Percentiles rank a stretch among this genome's conserved stretches.
phyloP scores from a whole-genome alignment of 371 early-diverging fungal genomes.

The Rhizopus delemar region DNA sequence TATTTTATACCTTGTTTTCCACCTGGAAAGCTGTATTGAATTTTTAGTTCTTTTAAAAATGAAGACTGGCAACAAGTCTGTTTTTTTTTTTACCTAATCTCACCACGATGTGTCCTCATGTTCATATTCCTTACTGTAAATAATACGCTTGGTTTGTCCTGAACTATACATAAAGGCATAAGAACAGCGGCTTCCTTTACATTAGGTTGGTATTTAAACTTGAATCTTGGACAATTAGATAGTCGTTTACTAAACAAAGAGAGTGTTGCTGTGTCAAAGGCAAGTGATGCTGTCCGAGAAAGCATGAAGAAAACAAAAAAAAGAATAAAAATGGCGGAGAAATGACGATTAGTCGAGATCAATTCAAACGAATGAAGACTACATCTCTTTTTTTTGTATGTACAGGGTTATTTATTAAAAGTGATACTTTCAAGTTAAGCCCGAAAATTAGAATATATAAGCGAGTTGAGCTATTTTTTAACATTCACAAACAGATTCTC shows the following conservation, averaged over 20 bases:
- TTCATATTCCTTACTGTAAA: conserved; percentile 78
- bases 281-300: conserved; percentile 18
- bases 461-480: too few relatives aligned
- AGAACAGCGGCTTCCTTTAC: conserved; percentile 51
- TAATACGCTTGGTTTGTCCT: conserved; percentile 69
- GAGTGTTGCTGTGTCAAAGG: conserved; percentile 34
- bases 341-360: too few relatives aligned
- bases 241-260: conserved; percentile 37
- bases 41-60: too few relatives aligned
- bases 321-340: conserved; percentile 5
- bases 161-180: conserved; percentile 66
- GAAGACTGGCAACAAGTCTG: too few relatives aligned
- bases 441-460: too few relatives aligned
- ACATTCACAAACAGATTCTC: too few relatives aligned
- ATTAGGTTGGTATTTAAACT: conserved; percentile 33
- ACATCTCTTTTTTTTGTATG: too few relatives aligned
- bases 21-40: conserved; percentile 67
- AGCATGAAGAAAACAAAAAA: conserved; percentile 5
- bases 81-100: conserved; percentile 59
- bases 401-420: too few relatives aligned
- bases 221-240: conserved; percentile 40
- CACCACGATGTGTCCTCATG: conserved; percentile 78
- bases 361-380: too few relatives aligned
- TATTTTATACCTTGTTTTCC: conserved; percentile 60
- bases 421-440: too few relatives aligned